Percentiles rank a stretch among this genome's conserved stretches.
These are phyloP conservation scores for Pugionium dolabratum DNA, from an alignment of 345 rosid species.

Conservation along the genomic window DNA sequence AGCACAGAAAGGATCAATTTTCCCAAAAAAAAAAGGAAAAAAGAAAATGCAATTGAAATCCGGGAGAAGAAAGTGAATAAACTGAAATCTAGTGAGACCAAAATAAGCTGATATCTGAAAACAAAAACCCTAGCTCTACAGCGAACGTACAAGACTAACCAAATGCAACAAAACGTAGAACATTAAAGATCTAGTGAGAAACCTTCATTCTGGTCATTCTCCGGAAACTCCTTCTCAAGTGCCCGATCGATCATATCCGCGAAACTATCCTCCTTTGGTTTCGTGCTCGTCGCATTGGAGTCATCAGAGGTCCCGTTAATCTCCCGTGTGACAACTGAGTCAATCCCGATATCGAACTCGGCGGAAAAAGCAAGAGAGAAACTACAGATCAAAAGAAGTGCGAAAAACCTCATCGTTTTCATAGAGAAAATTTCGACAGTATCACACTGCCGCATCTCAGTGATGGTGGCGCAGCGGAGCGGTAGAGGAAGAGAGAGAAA, in stretches of 20 bases:
- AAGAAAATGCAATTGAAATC: neutral
- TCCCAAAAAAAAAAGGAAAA: neutral
- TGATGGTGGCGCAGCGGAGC: constrained; percentile 25
- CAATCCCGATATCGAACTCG: constrained; percentile 39
- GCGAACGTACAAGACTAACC: neutral
- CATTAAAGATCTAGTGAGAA: constrained; percentile 49
- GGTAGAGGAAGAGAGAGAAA: constrained; percentile 1
- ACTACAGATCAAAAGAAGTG: constrained; percentile 45
- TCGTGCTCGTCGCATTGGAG: constrained; percentile 47
- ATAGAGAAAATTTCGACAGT: neutral
- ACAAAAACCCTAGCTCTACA: constrained; percentile 41
- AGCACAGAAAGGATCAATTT: constrained; percentile 7
- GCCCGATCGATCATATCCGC: constrained; percentile 90
- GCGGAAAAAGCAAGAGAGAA: constrained; percentile 44
- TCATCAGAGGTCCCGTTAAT: constrained; percentile 45
- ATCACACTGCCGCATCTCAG: constrained; percentile 33
- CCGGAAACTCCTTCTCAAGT: constrained; percentile 85
- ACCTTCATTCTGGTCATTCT: constrained; percentile 82
- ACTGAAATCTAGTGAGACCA: constrained; percentile 8
- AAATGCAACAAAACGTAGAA: neutral
- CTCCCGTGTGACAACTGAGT: constrained; percentile 35
- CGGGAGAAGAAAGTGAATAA: neutral
- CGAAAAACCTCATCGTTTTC: constrained; percentile 39
- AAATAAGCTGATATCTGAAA: constrained; percentile 29
- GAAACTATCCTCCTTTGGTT: constrained; percentile 68